Evolutionary conservation across 768 basidiomycete genomes (phyloP).

Genomic region (Lanmaoa rubissima): DNA sequence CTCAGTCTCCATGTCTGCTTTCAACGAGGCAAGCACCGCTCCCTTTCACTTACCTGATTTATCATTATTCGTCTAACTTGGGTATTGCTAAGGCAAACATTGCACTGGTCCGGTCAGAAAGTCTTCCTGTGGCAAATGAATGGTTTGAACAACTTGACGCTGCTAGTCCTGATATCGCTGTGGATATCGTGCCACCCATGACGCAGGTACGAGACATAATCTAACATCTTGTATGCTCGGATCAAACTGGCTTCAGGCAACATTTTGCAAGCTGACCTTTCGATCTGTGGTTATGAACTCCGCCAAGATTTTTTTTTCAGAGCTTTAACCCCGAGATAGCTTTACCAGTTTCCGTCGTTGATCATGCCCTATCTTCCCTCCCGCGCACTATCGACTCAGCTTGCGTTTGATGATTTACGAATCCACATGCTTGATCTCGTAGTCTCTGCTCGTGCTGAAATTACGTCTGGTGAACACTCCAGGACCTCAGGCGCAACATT

Average conservation of each 20-base stretch:
- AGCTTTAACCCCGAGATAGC: slow-evolving; percentile 34
- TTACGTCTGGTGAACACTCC: slow-evolving; percentile 28
- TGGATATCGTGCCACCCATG: slow-evolving; percentile 15
- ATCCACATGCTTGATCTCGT: slow-evolving; percentile 43
- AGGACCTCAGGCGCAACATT: slow-evolving; percentile 35
- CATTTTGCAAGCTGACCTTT: slow-evolving; percentile 39
- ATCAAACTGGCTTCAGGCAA: slow-evolving; percentile 18
- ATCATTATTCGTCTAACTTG: background rate
- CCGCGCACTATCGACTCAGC: slow-evolving; percentile 25
- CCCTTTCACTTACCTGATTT: background rate
- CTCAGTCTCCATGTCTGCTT: slow-evolving; percentile 44
- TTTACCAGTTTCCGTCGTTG: slow-evolving; percentile 24
- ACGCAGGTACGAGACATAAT: slow-evolving; percentile 9
- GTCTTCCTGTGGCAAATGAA: slow-evolving; percentile 38
- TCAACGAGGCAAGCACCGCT: slow-evolving; percentile 40
- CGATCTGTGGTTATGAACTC: slow-evolving; percentile 33
- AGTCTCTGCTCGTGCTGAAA: slow-evolving; percentile 35
- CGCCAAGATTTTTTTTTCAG: slow-evolving; percentile 25
- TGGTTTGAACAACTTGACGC: slow-evolving; percentile 42
- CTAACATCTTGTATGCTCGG: background rate
- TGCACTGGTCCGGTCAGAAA: slow-evolving; percentile 49
- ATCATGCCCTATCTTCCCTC: slow-evolving; percentile 38
- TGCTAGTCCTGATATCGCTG: slow-evolving; percentile 12
- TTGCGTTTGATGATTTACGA: slow-evolving; percentile 38
- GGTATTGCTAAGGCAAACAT: slow-evolving; percentile 37